Conservation (phyloP, 768 basidiomycete species). For the Trichaptum fuscoviolaceum region DNA sequence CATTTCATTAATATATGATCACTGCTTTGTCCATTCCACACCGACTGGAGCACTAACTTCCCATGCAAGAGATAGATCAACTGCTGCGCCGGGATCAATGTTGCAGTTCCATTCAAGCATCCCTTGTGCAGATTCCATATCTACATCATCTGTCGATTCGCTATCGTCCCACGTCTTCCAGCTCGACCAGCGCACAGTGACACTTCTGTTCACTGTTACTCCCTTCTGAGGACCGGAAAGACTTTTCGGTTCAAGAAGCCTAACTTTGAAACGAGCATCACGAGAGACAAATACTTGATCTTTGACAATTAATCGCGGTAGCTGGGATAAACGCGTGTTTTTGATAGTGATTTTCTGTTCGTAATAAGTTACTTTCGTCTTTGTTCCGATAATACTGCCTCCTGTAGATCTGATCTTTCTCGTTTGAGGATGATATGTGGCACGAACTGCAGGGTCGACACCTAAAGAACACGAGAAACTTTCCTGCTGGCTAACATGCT, state of each 20-base stretch:
- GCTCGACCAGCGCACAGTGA: slow-evolving; percentile 25
- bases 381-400: slow-evolving; percentile 38
- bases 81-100: slow-evolving; percentile 37
- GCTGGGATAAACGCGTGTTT: slow-evolving; percentile 41
- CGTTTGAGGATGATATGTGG: slow-evolving; percentile 35
- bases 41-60: slow-evolving; percentile 40
- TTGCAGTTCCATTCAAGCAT: slow-evolving; percentile 49
- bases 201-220: slow-evolving; percentile 19
- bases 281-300: slow-evolving; percentile 39
- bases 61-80: slow-evolving; percentile 47
- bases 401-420: slow-evolving; percentile 33
- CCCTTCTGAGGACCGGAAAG: slow-evolving; percentile 41
- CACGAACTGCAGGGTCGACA: slow-evolving; percentile 24
- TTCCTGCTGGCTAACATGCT: slow-evolving; percentile 34
- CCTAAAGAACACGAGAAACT: slow-evolving; percentile 54
- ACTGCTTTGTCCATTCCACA: slow-evolving; percentile 11
- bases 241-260: slow-evolving; percentile 41
- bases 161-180: slow-evolving; percentile 45
- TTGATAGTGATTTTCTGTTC: slow-evolving; percentile 31
- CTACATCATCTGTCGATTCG: slow-evolving; percentile 5
- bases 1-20: too few species aligned
- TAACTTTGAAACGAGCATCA: slow-evolving; percentile 32
- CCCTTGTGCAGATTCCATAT: slow-evolving; percentile 29
- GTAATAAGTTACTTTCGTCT: slow-evolving; percentile 16
- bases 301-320: slow-evolving; percentile 40